Evolutionary conservation across 2,329 filamentous ascomycete species (phyloP), one percentile per base, ranked within the genome.

Genomic region (Ceratocystis lukuohia): DNA sequence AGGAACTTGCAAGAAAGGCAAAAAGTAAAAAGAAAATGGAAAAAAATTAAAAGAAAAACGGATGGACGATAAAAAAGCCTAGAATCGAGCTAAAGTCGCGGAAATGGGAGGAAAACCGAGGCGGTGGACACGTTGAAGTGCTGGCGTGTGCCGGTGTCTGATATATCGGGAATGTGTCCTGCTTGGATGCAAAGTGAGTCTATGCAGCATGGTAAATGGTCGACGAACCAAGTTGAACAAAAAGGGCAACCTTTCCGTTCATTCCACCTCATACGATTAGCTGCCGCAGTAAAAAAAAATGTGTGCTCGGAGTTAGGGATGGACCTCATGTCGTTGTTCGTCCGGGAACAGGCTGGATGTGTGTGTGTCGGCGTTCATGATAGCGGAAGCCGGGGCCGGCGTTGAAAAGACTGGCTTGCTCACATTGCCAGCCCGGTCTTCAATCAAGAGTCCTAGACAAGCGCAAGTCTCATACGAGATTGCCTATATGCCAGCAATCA

Each of bases 401-500:
- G 12, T 41, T 41, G 37, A 62, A 62, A 62, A 12, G 20, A 30
- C 45, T 46, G 20, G 33, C 37, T 12, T 25, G 48, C 48, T 15
- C 48, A 15, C 48, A 28, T 53, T 53, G 48, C 48, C 25, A 53
- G 48, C 37, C 37, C 37, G 12, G 22, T 28, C 56, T 33, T 33
- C 56, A 28, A 33, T 59, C 17, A 30, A 33, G 56, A 56, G 59
- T 63, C 65, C 65, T 66, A 66, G 65, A 66, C 65, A 66, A 45
- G 56, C 48, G 37, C 33, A 28, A 62, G 12, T 50, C 28, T 33
- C 37, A 10, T 33, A 20, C 37, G 44, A 48, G 61, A 37, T 50
- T 44, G 45, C 37, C 37, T 41, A 41, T 66, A 63, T 66, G 65
- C 65, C 65, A 63, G 65, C 33, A 66, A 66, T 66, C 57, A 41